phyloP scores from a whole-genome alignment of 2,329 filamentous ascomycete genomes.

The Penicillium sp. region DNA sequence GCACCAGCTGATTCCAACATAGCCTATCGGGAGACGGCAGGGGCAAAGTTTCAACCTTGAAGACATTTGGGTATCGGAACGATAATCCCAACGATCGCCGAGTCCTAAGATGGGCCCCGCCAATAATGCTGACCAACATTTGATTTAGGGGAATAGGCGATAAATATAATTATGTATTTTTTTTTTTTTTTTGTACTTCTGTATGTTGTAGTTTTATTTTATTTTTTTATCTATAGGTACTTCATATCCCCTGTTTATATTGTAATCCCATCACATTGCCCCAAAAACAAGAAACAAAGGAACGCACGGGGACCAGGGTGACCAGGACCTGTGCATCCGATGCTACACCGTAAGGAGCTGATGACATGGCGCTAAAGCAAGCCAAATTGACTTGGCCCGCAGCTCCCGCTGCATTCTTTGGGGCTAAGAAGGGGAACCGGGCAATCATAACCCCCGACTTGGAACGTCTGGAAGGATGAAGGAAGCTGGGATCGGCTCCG shows the following conservation, averaged over 20 bases:
- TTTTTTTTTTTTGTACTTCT: not conserved
- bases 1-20: constrained; percentile 9
- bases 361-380: constrained; percentile 27
- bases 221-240: not conserved
- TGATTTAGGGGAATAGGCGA: not conserved
- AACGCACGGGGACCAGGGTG: constrained; percentile 7
- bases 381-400: constrained; percentile 21
- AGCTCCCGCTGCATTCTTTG: constrained; percentile 20
- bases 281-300: not conserved
- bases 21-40: constrained; percentile 18
- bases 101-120: constrained; percentile 4
- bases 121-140: not conserved
- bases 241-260: not conserved
- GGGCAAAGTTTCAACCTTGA: constrained; percentile 13
- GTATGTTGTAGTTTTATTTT: not conserved
- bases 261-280: constrained; percentile 2
- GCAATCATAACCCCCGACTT: constrained; percentile 17
- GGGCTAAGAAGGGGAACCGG: constrained; percentile 12
- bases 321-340: constrained; percentile 5
- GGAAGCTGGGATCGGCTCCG: constrained; percentile 23
- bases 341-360: constrained; percentile 24
- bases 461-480: constrained; percentile 27
- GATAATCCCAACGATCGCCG: constrained; percentile 12
- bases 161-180: not conserved
- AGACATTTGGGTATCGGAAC: constrained; percentile 1